phyloP scores from a whole-genome alignment of 2,329 filamentous ascomycete species.

The Phaeophleospora eucalypticola region DNA sequence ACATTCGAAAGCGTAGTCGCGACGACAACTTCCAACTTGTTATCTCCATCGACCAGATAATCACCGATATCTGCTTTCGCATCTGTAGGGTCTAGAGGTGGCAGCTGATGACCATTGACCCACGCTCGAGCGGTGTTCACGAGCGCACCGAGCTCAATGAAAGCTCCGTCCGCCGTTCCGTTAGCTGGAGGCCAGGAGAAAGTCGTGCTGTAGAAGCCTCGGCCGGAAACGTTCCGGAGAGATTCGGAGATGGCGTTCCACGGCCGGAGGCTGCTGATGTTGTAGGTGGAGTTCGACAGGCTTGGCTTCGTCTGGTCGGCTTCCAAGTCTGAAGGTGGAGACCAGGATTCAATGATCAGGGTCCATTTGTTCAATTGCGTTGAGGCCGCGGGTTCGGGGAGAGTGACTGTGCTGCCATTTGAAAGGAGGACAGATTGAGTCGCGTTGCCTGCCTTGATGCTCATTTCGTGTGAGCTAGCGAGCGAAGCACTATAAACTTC shows the following conservation, averaged over 20 bases:
- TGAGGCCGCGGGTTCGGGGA: conserved; percentile 6
- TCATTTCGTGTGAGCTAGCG: neutral
- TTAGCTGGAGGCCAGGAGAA: conserved; percentile 27
- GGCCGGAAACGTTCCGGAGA: conserved; percentile 32
- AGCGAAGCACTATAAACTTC: conserved; percentile 7
- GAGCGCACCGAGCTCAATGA: conserved; percentile 29
- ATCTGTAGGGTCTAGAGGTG: conserved; percentile 31
- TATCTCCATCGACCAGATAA: conserved; percentile 25
- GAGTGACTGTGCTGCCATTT: conserved; percentile 18
- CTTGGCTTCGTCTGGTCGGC: conserved; percentile 12
- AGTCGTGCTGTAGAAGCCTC: conserved; percentile 34
- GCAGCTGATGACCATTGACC: conserved; percentile 29
- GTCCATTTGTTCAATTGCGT: conserved; percentile 34
- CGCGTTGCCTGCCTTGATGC: conserved; percentile 7
- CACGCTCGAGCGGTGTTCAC: conserved; percentile 29
- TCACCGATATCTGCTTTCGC: conserved; percentile 24
- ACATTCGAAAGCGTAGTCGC: conserved; percentile 33
- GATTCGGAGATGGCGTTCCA: conserved; percentile 34
- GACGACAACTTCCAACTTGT: conserved; percentile 30
- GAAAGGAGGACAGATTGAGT: conserved; percentile 11
- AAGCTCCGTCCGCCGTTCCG: conserved; percentile 18
- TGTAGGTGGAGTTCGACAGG: conserved; percentile 32
- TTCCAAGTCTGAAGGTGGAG: conserved; percentile 33
- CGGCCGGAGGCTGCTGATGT: conserved; percentile 29
- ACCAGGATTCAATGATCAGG: conserved; percentile 39